phyloP scores from a whole-genome alignment of 768 basidiomycete genomes.

The Chalciporus sphaerocephalus region DNA sequence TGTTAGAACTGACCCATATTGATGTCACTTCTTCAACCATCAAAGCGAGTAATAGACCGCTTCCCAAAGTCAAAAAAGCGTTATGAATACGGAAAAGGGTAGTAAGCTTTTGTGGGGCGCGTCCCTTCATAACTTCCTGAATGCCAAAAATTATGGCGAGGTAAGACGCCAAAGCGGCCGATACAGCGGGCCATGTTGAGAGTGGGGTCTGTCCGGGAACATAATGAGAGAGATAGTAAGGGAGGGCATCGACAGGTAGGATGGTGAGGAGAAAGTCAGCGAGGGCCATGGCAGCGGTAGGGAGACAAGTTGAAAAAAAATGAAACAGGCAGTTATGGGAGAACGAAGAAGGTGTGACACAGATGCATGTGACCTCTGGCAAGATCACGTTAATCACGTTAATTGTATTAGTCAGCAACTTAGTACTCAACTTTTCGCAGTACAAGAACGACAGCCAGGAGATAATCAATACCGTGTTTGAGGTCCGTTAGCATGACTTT shows the following conservation, averaged over 20 bases:
- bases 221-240: constrained; percentile 42
- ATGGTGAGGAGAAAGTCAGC: constrained; percentile 64
- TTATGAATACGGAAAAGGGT: constrained; percentile 89
- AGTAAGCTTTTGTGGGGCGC: constrained; percentile 70
- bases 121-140: constrained; percentile 78
- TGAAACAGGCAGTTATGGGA: constrained; percentile 26
- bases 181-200: constrained; percentile 61
- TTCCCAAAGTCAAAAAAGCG: constrained; percentile 78
- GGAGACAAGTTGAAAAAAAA: constrained; percentile 24
- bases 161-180: constrained; percentile 69
- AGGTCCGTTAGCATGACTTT: constrained; percentile 50
- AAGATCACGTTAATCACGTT: constrained; percentile 1
- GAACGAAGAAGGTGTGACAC: constrained; percentile 30
- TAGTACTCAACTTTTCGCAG: neutral
- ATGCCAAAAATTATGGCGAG: constrained; percentile 85
- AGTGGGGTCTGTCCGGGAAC: constrained; percentile 55
- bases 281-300: constrained; percentile 56
- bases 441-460: constrained; percentile 33
- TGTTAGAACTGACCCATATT: constrained; percentile 63
- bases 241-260: constrained; percentile 45
- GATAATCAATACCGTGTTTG: constrained; percentile 48
- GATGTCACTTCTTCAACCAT: constrained; percentile 92
- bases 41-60: constrained; percentile 75
- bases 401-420: neutral
- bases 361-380: constrained; percentile 3